Percentiles rank a stretch among this genome's conserved stretches.
phyloP scores from a whole-genome alignment of 805 yeast genomes.

The Groenewaldozyma tartarivorans region DNA sequence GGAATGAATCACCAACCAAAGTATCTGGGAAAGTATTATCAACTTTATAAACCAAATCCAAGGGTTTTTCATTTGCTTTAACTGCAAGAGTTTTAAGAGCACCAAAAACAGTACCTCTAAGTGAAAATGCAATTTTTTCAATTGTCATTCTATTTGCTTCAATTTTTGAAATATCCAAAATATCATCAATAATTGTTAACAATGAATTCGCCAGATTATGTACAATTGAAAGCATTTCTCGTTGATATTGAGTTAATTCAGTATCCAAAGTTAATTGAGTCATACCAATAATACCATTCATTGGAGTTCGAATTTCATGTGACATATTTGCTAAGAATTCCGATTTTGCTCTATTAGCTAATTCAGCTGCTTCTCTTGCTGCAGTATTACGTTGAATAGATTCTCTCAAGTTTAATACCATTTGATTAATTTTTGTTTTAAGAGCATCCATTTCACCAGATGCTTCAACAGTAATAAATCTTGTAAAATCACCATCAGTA shows the following conservation, averaged over 20 bases:
- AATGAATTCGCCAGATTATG: constrained; percentile 80
- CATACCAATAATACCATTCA: constrained; percentile 91
- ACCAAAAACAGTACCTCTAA: constrained; percentile 82
- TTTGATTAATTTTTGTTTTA: constrained; percentile 53
- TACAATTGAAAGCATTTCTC: constrained; percentile 85
- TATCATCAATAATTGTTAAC: constrained; percentile 81
- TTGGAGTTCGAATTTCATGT: constrained; percentile 82
- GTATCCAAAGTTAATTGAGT: constrained; percentile 83
- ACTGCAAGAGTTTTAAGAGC: constrained; percentile 85
- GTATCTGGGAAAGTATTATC: constrained; percentile 84
- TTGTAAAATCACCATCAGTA: constrained; percentile 85
- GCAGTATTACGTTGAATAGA: constrained; percentile 87
- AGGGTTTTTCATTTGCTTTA: constrained; percentile 77
- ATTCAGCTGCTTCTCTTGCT: constrained; percentile 89
- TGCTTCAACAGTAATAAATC: constrained; percentile 86
- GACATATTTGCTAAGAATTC: constrained; percentile 86
- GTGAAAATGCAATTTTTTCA: constrained; percentile 77
- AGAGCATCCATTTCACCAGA: constrained; percentile 75
- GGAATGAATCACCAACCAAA: constrained; percentile 79
- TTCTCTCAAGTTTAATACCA: constrained; percentile 80
- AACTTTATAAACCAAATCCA: constrained; percentile 70
- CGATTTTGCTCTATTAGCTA: constrained; percentile 81
- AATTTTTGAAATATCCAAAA: constrained; percentile 83
- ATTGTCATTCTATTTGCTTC: constrained; percentile 92
- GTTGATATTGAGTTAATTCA: constrained; percentile 80